Conservation (phyloP, 345 rosid genomes). For the Isatis tinctoria region DNA sequence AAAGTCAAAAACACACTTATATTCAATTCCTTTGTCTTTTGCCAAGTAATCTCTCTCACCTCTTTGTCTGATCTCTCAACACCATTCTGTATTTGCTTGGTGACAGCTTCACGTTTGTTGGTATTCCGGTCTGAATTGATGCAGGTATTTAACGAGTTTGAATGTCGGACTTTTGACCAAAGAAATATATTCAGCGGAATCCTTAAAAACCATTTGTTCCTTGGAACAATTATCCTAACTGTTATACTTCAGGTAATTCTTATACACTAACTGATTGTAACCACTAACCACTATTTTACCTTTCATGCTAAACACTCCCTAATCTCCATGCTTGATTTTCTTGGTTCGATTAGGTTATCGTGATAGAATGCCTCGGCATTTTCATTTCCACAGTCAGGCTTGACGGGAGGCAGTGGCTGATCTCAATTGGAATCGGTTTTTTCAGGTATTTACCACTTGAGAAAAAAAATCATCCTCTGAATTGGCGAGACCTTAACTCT, state of each 20-base stretch:
- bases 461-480: not conserved
- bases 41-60: not conserved
- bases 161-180: not conserved
- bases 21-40: not conserved
- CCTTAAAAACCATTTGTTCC: not conserved
- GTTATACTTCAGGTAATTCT: not conserved
- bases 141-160: not conserved
- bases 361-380: not conserved
- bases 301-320: not conserved
- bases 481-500: not conserved
- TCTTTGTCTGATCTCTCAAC: not conserved
- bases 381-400: not conserved
- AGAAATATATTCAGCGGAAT: not conserved
- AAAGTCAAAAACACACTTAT: not conserved
- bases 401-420: not conserved
- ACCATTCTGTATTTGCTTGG: not conserved
- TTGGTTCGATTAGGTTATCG: not conserved
- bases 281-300: not conserved
- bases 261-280: not conserved
- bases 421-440: not conserved
- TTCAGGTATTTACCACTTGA: not conserved
- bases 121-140: not conserved
- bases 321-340: not conserved
- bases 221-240: not conserved
- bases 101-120: not conserved